phyloP scores from a whole-genome alignment of 495 filamentous ascomycete genomes.

The Penicillium lagena region DNA sequence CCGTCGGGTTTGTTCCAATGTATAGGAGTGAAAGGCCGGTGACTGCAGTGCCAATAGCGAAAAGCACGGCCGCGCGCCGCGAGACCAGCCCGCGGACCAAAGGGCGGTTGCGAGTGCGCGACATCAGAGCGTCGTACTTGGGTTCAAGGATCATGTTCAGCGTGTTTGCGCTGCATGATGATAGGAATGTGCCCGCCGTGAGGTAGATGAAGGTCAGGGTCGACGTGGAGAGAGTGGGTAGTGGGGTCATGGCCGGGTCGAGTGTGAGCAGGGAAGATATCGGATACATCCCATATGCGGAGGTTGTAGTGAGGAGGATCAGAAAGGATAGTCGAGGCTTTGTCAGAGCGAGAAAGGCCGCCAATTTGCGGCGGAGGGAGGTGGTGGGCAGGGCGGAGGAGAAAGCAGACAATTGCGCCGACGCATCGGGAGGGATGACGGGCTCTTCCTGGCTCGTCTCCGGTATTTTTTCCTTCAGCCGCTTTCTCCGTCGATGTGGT shows the following conservation, averaged over 20 bases:
- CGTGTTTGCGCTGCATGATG: conserved; percentile 81
- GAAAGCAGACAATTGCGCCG: conserved; percentile 65
- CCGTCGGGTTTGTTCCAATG: conserved; percentile 89
- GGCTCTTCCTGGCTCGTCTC: conserved; percentile 18
- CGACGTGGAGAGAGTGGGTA: conserved; percentile 80
- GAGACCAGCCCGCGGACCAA: conserved; percentile 78
- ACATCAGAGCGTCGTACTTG: conserved; percentile 85
- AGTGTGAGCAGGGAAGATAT: conserved; percentile 51
- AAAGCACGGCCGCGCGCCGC: conserved; percentile 66
- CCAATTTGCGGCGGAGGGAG: conserved; percentile 68
- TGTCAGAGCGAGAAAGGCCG: conserved; percentile 84
- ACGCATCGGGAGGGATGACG: conserved; percentile 72
- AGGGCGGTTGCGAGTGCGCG: conserved; percentile 80
- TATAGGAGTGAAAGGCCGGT: conserved; percentile 66
- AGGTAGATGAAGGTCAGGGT: conserved; percentile 89
- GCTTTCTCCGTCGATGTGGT: conserved; percentile 46
- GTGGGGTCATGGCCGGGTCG: conserved; percentile 57
- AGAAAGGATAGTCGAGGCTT: conserved; percentile 93
- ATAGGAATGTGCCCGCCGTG: conserved; percentile 80
- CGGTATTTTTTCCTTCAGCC: conserved; percentile 35
- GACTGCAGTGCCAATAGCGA: conserved; percentile 64
- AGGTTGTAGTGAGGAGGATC: conserved; percentile 84
- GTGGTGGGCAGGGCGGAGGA: conserved; percentile 61
- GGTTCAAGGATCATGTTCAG: conserved; percentile 97
- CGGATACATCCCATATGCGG: conserved; percentile 88